Base-by-base conservation (phyloP, 2,329 filamentous ascomycete genomes). In the Xylariaceae sp. region DNA sequence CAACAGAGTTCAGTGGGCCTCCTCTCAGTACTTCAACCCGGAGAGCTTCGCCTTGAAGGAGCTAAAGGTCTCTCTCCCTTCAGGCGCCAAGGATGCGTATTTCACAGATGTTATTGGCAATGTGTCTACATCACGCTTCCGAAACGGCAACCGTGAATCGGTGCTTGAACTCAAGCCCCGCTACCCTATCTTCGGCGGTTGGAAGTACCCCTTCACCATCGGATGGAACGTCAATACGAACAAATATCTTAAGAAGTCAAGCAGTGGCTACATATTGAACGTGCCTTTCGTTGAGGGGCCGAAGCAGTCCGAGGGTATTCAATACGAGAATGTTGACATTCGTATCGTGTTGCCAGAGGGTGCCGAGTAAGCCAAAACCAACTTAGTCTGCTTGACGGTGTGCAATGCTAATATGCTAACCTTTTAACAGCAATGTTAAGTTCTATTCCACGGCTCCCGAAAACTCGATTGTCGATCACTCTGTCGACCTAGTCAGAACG, bases 91-190 rank as follows among this genome's bases (percentile, higher is more conserved):
- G 44, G 88, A 96, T 61, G 80, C 92, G 5, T 98, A 98, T 76
- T 98, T 93, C 68, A 91, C 85, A 40, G 93, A 98, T 64, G 87
- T 89, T 58, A 95, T 98, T 61, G 93, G 93, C 56, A 98, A 98
- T 63, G 90, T 98, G 22, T 95, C 91, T 22, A 98, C 93, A 1
- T 95, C 90, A 45, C 80, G 80, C 52, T 98, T 95, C 77, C 80
- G 91, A 51, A 82, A 76, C 55, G 87, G 81, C 64, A 80, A 77
- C 64, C 82, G 86, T 19, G 87, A 92, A 67, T 85, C 88, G n/a
- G 72, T 85, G 34, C 78, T 98, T 22, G 91, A 96, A 67, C 76
- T 96, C 52, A 93, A 91, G 75, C 93, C 93, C 17, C 82, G 93
- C 42, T 98, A 95, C 67, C 93, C 93, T n/a, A 67, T 98, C 20